phyloP scores from a whole-genome alignment of 495 filamentous ascomycete genomes.

The Aspergillus coremiiformis region DNA sequence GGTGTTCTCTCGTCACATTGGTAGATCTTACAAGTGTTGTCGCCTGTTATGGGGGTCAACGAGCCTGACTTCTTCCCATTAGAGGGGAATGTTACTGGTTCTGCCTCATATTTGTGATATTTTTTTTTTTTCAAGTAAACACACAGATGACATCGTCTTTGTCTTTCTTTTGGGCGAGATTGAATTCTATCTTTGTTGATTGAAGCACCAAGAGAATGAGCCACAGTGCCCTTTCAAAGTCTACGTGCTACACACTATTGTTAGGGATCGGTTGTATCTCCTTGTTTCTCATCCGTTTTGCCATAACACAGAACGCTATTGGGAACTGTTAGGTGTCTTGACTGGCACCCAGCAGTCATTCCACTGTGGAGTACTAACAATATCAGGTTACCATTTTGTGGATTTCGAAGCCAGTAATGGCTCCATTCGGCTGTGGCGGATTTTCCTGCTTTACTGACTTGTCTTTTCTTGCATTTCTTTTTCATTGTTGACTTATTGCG shows the following conservation, averaged over 20 bases:
- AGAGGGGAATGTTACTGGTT: background rate
- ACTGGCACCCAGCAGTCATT: background rate
- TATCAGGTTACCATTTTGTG: background rate
- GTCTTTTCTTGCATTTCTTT: background rate
- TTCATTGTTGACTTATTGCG: background rate
- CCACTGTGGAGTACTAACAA: background rate
- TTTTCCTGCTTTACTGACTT: background rate
- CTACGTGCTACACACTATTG: background rate
- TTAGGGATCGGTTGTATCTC: background rate
- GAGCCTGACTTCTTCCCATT: background rate
- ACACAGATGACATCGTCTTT: background rate
- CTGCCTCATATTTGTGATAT: background rate
- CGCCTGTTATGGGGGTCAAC: background rate
- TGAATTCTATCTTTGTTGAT: background rate
- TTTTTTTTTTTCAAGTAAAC: background rate
- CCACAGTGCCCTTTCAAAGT: background rate
- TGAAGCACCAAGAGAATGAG: background rate
- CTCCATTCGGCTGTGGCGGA: background rate
- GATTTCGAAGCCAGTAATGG: background rate
- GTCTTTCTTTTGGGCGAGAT: background rate
- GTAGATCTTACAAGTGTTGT: background rate
- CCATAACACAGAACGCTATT: background rate
- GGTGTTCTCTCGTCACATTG: background rate
- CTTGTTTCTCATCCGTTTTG: background rate
- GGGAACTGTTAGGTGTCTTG: background rate